These are phyloP conservation scores for Plasmodium adleri DNA, from an alignment of 169 alveolate genomes.

Conservation along the genomic window DNA sequence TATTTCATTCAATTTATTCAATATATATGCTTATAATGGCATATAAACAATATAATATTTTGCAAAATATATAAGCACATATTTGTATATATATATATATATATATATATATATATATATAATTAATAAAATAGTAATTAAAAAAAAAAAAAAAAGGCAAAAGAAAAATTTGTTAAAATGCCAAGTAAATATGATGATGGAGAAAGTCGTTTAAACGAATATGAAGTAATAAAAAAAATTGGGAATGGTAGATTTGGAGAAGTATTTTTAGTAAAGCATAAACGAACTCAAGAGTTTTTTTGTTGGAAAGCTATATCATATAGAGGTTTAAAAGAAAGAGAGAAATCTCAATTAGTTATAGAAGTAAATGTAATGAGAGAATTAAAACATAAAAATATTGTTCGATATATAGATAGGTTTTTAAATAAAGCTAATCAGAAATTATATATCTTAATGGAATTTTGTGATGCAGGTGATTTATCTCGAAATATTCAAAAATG, in stretches of 20 bases:
- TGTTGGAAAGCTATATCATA: conserved; percentile 97
- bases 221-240: conserved; percentile 87
- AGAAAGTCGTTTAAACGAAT: conserved; percentile 85
- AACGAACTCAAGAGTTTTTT: conserved; percentile 87
- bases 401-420: conserved; percentile 94
- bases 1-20: not conserved
- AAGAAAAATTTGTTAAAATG: conserved; percentile 23
- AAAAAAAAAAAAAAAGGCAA: not conserved
- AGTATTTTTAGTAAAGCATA: conserved; percentile 91
- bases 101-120: not conserved
- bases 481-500: conserved; percentile 93
- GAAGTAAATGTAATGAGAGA: conserved; percentile 97
- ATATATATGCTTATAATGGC: conserved; percentile 21
- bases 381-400: conserved; percentile 95
- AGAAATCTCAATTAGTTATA: conserved; percentile 95
- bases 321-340: conserved; percentile 95
- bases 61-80: not conserved
- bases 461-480: conserved; percentile 97
- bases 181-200: conserved; percentile 79
- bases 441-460: conserved; percentile 96
- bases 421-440: conserved; percentile 93
- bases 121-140: not conserved
- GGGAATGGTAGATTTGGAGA: conserved; percentile 94
- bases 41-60: not conserved
- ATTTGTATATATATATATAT: not conserved